These are phyloP conservation scores for Cercospora sp. DNA, from an alignment of 2,329 filamentous ascomycete species.

Conservation along the genomic window DNA sequence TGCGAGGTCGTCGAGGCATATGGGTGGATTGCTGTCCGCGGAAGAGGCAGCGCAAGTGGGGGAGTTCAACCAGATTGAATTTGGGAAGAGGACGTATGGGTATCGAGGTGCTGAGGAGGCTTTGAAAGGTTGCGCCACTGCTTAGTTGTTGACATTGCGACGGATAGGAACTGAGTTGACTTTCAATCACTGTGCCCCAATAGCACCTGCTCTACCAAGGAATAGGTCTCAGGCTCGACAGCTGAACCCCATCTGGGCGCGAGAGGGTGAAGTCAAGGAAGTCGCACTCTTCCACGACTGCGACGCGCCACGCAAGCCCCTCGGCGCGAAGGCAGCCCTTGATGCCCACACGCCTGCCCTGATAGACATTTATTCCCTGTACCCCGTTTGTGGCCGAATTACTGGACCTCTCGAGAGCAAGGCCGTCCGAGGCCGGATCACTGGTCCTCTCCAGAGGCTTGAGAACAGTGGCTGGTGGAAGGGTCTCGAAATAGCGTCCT, in stretches of 20 bases:
- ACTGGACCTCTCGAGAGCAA: not conserved
- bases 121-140: not conserved
- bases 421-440: not conserved
- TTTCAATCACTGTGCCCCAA: not conserved
- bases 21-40: constrained; percentile 10
- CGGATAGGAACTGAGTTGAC: not conserved
- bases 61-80: constrained; percentile 8
- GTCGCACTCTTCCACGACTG: not conserved
- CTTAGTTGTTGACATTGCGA: not conserved
- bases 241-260: not conserved
- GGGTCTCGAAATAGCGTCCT: not conserved
- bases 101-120: constrained; percentile 13
- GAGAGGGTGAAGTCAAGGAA: not conserved
- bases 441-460: not conserved
- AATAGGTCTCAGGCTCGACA: not conserved
- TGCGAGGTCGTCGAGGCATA: constrained; percentile 11
- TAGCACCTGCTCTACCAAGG: not conserved
- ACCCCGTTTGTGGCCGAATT: not conserved
- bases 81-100: constrained; percentile 11
- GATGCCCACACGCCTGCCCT: not conserved
- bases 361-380: too few relatives aligned
- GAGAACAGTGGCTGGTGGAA: not conserved
- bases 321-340: not conserved
- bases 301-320: not conserved
- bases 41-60: constrained; percentile 1